Percentiles rank a stretch among this genome's conserved stretches.
Evolutionary conservation across 805 yeast genomes (phyloP).

Genomic region (Zygoascus biomembranicola): DNA sequence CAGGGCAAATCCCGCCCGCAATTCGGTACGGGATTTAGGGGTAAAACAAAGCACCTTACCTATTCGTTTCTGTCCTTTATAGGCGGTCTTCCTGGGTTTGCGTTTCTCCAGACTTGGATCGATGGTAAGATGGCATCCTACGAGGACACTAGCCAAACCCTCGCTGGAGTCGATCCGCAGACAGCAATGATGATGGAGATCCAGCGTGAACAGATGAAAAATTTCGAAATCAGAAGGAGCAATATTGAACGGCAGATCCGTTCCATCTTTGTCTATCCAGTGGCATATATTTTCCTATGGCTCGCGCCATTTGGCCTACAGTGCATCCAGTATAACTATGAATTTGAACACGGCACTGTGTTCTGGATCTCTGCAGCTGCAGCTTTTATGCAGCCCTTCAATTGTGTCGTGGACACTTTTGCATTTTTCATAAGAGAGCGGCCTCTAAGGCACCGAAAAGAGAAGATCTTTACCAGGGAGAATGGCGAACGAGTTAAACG

Average conservation of each 20-base stretch:
- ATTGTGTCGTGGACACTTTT: slow-evolving; percentile 66
- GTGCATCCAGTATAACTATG: slow-evolving; percentile 45
- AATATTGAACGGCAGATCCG: slow-evolving; percentile 71
- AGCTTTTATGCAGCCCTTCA: slow-evolving; percentile 74
- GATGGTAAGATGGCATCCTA: not conserved
- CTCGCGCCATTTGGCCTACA: slow-evolving; percentile 66
- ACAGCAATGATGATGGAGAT: slow-evolving; percentile 25
- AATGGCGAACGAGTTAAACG: slow-evolving; percentile 7
- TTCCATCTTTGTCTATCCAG: slow-evolving; percentile 74
- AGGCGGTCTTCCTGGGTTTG: slow-evolving; percentile 17
- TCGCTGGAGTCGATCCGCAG: slow-evolving; percentile 8
- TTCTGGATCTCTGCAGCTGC: slow-evolving; percentile 58
- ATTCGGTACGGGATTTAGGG: not conserved
- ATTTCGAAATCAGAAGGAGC: slow-evolving; percentile 53
- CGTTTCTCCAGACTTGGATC: slow-evolving; percentile 5
- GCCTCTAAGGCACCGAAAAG: slow-evolving; percentile 14
- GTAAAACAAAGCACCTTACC: not conserved
- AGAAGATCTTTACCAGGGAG: slow-evolving; percentile 13
- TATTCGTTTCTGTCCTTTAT: slow-evolving; percentile 2
- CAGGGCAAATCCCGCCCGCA: not conserved
- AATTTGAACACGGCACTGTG: slow-evolving; percentile 41
- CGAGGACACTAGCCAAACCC: not conserved
- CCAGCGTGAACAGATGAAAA: slow-evolving; percentile 52
- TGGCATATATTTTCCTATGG: slow-evolving; percentile 77
- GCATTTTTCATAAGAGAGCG: slow-evolving; percentile 68